phyloP scores from a whole-genome alignment of 139 green algal species.

The Chara braunii region DNA sequence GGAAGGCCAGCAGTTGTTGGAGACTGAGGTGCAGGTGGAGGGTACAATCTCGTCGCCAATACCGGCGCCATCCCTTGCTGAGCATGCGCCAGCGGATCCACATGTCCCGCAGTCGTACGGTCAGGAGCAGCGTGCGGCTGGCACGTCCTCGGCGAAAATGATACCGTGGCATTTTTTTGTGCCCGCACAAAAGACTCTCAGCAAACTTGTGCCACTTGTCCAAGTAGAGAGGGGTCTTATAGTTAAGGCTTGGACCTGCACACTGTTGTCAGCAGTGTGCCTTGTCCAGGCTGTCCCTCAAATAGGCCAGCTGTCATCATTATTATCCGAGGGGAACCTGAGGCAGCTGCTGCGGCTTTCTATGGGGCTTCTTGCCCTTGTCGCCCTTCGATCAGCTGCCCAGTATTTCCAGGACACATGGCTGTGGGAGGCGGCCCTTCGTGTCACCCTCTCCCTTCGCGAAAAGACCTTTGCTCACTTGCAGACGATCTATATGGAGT shows the following conservation, averaged over 20 bases:
- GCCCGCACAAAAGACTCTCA: no score
- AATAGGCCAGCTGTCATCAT: conserved; percentile 13
- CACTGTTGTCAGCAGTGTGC: conserved; percentile 22
- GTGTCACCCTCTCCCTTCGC: conserved; percentile 33
- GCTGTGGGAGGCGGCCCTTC: conserved; percentile 39
- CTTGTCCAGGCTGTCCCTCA: conserved; percentile 30
- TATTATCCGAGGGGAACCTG: conserved; percentile 23
- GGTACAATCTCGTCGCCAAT: no score
- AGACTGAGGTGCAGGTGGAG: no score
- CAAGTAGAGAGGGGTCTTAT: no score
- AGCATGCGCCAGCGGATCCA: no score
- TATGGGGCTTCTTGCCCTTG: conserved; percentile 9
- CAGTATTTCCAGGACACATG: conserved; percentile 40
- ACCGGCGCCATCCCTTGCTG: no score
- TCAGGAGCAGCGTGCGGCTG: no score
- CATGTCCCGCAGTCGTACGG: no score
- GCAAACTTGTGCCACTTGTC: no score
- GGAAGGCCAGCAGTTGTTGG: no score
- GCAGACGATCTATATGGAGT: conserved; percentile 20
- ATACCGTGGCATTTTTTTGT: no score
- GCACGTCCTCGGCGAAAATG: no score
- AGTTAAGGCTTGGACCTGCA: conserved; percentile 25
- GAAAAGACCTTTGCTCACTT: conserved; percentile 6
- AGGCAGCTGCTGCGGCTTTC: neutral
- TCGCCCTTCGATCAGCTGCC: conserved; percentile 8